These are phyloP conservation scores for Xerocomus minutiporus DNA, from an alignment of 1,284 basidiomycete genomes.

Conservation along the genomic window DNA sequence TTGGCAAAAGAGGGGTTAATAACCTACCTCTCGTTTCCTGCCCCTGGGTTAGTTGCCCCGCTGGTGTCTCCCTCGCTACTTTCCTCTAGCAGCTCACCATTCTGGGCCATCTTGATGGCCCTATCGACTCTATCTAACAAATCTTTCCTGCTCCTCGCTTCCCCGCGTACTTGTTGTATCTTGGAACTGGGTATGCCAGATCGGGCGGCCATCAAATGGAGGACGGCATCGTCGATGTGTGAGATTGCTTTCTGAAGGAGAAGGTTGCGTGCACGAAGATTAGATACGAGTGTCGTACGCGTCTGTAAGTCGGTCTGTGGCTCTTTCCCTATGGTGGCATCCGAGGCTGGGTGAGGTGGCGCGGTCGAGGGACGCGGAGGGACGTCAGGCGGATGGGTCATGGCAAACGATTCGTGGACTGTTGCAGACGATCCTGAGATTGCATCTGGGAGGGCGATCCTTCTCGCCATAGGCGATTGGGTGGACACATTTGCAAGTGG, in stretches of 20 bases:
- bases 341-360: slow-evolving; percentile 23
- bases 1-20: neutral
- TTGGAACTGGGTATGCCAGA: slow-evolving; percentile 32
- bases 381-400: slow-evolving; percentile 14
- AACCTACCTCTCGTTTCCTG: slow-evolving; percentile 15
- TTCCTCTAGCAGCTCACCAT: slow-evolving; percentile 16
- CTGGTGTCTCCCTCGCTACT: neutral
- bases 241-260: slow-evolving; percentile 33
- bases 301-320: slow-evolving; percentile 12
- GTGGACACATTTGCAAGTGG: slow-evolving; percentile 21
- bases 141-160: slow-evolving; percentile 33
- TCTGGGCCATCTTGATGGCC: slow-evolving; percentile 30
- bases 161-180: slow-evolving; percentile 31
- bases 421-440: slow-evolving; percentile 6
- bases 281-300: slow-evolving; percentile 28
- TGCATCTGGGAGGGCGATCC: slow-evolving; percentile 6
- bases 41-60: neutral
- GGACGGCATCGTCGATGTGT: slow-evolving; percentile 32
- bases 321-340: slow-evolving; percentile 6
- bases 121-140: slow-evolving; percentile 29
- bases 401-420: slow-evolving; percentile 5
- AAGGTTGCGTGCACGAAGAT: slow-evolving; percentile 32
- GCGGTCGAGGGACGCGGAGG: slow-evolving; percentile 32
- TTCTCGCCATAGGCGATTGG: slow-evolving; percentile 13
- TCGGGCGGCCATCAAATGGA: slow-evolving; percentile 31